phyloP scores from a whole-genome alignment of 169 alveolate species.

The Eimeria acervulina region DNA sequence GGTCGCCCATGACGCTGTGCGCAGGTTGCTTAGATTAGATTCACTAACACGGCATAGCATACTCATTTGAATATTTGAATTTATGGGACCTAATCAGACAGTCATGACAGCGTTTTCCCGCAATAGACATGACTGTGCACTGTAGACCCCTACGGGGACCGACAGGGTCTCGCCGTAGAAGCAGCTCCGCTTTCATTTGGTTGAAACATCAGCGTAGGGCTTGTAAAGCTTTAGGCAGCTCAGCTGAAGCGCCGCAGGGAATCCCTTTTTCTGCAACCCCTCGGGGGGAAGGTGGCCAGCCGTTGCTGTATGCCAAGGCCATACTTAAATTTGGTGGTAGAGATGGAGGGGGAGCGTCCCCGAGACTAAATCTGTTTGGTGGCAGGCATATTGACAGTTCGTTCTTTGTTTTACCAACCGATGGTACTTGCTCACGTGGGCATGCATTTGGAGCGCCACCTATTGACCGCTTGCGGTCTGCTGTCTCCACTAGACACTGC shows the following conservation, averaged over 20 bases:
- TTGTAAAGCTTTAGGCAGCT: not conserved
- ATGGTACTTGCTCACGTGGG: not conserved
- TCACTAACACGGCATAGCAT: not conserved
- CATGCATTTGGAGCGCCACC: not conserved
- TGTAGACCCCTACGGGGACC: conserved; percentile 35
- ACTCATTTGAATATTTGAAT: not conserved
- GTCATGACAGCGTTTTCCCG: conserved; percentile 3
- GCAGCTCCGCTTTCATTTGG: conserved; percentile 65
- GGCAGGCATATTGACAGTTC: not conserved
- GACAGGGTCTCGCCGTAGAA: conserved; percentile 60
- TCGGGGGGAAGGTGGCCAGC: not conserved
- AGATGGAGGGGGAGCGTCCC: not conserved
- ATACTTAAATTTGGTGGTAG: not conserved
- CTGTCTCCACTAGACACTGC: not conserved
- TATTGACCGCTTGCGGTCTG: not conserved
- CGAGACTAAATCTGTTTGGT: not conserved
- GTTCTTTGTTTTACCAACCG: not conserved
- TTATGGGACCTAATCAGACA: not conserved
- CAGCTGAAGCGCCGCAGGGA: not conserved
- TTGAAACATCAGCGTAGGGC: conserved; percentile 46
- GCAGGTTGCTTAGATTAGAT: not conserved
- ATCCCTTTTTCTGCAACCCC: not conserved
- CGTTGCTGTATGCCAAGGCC: not conserved
- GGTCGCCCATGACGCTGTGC: not conserved
- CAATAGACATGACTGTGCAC: conserved; percentile 8